These are phyloP conservation scores for Ceratobasidium sp. DNA, from an alignment of 1,284 basidiomycete species.

Conservation along the genomic window DNA sequence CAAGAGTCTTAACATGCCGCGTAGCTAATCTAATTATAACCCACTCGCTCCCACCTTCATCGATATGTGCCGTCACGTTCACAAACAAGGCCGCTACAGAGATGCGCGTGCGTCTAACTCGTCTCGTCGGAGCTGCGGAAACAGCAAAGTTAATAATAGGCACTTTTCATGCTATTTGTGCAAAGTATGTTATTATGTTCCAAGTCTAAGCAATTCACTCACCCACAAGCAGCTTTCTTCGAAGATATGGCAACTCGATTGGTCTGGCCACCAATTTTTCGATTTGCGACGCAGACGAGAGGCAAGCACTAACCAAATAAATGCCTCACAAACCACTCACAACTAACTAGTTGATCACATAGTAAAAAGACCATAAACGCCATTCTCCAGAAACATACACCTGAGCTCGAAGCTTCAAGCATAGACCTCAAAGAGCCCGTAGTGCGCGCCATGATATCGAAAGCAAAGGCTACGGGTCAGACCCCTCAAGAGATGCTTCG, in stretches of 20 bases:
- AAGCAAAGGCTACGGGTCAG: conserved; percentile 81
- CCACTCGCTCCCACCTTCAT: conserved; percentile 68
- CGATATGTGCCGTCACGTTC: conserved; percentile 86
- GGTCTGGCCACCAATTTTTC: conserved; percentile 81
- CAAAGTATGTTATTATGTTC: conserved; percentile 57
- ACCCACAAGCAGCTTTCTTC: conserved; percentile 65
- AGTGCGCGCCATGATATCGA: conserved; percentile 78
- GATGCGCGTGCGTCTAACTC: conserved; percentile 81
- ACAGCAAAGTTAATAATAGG: conserved; percentile 73
- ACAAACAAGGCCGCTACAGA: conserved; percentile 93
- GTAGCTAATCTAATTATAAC: conserved; percentile 80
- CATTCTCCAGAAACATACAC: conserved; percentile 65
- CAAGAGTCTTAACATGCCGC: conserved; percentile 80
- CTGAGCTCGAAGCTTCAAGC: conserved; percentile 63
- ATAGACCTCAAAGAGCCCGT: conserved; percentile 73
- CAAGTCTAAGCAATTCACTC: background rate
- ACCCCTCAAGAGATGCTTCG: conserved; percentile 65
- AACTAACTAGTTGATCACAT: conserved; percentile 30
- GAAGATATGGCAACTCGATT: conserved; percentile 74
- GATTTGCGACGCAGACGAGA: conserved; percentile 86
- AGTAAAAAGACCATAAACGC: conserved; percentile 80
- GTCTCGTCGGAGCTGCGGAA: conserved; percentile 75
- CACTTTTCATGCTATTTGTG: conserved; percentile 89
- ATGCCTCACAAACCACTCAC: background rate
- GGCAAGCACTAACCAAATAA: conserved; percentile 61